Evolutionary conservation across 805 yeast species (phyloP), one percentile per base, ranked within the genome.

Genomic region (Candida sphagnicola): DNA sequence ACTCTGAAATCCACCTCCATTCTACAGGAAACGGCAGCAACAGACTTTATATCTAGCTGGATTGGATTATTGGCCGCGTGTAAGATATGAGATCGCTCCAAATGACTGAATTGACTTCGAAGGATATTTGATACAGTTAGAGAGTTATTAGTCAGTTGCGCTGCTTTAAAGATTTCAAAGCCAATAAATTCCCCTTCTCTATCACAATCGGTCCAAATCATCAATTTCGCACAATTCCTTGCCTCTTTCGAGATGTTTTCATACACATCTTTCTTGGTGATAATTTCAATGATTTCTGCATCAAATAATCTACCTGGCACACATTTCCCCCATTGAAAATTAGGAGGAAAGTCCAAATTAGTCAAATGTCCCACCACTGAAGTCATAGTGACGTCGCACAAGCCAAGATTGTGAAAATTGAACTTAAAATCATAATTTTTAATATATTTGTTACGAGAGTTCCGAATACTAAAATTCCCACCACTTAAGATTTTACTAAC

Each of bases 181-280:
- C 97, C 98, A 40, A 90, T 90, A 58, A 80, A 84, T 57, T 90
- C 98, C 2, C 98, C 98, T 57, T 90, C 98, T 26, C 97, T 70
- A 70, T 90, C 98, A 62, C 99, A 93, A 72, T 93, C 99, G 1
- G 99, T 93, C 98, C 99, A 93, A 5, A 93, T 87, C 85, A 88
- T 86, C 39, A 93, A 62, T 28, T 65, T 65, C 37, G 78, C 75
- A 4, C 86, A 76, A 14, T 52, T 53, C 29, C 80, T 57, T 4
- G 89, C 85, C 53, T 88, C 88, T 3, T 59, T 59, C 21, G 73
- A 58, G 35, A 93, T 87, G 54, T 91, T 93, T 8, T 67, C 61
- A 2, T 82, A 82, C 16, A 88, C 72, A 34, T 70, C 72, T 30
- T 65, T 58, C 24, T 45, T 42, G 23, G 67, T 55, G 2, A 59